Percentiles rank a stretch among this genome's conserved stretches.
These are phyloP conservation scores for Tricholoma flavovirens DNA, from an alignment of 768 basidiomycete genomes.

Conservation along the genomic window DNA sequence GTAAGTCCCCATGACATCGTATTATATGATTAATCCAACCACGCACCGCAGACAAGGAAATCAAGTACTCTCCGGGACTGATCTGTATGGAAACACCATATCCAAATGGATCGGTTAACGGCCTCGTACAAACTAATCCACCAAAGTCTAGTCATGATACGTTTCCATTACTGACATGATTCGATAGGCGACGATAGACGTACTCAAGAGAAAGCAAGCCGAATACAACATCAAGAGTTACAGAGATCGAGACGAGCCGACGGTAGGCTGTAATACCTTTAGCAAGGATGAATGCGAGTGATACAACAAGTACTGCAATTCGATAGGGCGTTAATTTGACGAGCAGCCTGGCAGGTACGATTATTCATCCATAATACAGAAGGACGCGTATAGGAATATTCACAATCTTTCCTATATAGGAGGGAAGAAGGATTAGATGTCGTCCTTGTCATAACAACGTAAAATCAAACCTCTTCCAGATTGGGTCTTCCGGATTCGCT, in stretches of 20 bases:
- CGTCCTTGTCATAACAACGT: too few relatives aligned
- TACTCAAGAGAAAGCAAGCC: neutral
- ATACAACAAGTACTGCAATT: neutral
- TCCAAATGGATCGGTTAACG: neutral
- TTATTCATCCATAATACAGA: neutral
- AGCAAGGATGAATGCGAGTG: neutral
- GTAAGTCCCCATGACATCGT: neutral
- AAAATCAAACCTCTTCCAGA: too few relatives aligned
- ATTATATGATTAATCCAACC: neutral
- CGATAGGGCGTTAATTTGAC: neutral
- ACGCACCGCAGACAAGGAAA: neutral
- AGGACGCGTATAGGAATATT: neutral
- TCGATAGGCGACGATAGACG: neutral
- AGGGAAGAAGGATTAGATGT: too few relatives aligned
- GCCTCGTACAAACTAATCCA: neutral
- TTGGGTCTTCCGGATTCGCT: too few relatives aligned
- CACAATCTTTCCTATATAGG: neutral
- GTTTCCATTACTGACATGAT: neutral
- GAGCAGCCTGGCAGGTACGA: neutral
- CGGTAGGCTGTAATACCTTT: neutral
- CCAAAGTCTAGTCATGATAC: neutral
- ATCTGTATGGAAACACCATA: neutral
- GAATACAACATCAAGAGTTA: neutral
- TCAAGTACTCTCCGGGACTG: neutral
- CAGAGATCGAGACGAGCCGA: neutral